These are phyloP conservation scores for Plasmopara halstedii DNA, from an alignment of 352 stramenopile genomes.

Conservation along the genomic window DNA sequence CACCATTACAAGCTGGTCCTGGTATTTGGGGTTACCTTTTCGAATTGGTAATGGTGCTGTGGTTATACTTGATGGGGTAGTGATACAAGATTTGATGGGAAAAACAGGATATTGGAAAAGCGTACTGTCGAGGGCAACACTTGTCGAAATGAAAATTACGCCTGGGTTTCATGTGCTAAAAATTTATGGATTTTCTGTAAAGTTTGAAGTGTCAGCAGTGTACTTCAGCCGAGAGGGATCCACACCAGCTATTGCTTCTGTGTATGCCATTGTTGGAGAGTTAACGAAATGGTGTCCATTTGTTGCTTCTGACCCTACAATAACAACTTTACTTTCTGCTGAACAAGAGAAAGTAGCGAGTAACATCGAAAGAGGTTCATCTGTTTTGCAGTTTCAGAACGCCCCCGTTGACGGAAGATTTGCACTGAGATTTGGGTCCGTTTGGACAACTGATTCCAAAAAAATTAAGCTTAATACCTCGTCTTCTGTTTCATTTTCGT, in stretches of 20 bases:
- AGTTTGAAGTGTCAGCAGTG: constrained; percentile 41
- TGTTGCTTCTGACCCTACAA: constrained; percentile 23
- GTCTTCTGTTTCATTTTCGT: constrained; percentile 33
- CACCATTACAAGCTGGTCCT: constrained; percentile 34
- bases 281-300: constrained; percentile 34
- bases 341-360: constrained; percentile 28
- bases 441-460: constrained; percentile 27
- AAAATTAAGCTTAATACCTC: constrained; percentile 34
- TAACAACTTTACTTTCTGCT: constrained; percentile 17
- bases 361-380: constrained; percentile 36
- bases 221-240: constrained; percentile 40
- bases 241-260: constrained; percentile 13
- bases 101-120: constrained; percentile 34
- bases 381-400: constrained; percentile 34
- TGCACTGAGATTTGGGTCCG: constrained; percentile 23
- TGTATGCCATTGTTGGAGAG: constrained; percentile 18
- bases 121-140: constrained; percentile 26
- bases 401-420: constrained; percentile 31
- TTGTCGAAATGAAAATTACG: constrained; percentile 33
- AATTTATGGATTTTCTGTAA: constrained; percentile 34
- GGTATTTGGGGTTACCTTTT: constrained; percentile 49
- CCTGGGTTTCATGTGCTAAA: constrained; percentile 35
- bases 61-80: constrained; percentile 33
- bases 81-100: constrained; percentile 41
- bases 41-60: constrained; percentile 38